Conservation (phyloP, 2,329 filamentous ascomycete genomes). For the Gaeumannomyces sp. region DNA sequence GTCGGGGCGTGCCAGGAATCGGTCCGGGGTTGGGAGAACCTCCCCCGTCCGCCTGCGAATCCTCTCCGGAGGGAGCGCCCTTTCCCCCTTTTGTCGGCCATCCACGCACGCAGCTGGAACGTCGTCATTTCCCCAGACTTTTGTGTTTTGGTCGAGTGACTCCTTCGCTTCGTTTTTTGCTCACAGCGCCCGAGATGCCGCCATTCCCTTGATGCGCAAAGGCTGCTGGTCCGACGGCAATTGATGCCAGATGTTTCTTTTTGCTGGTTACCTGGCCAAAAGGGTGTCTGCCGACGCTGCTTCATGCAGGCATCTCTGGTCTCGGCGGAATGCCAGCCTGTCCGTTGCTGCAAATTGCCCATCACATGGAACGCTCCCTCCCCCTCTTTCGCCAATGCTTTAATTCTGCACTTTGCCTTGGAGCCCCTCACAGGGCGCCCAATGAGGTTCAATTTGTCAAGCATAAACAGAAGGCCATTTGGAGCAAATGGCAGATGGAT, state of each 20-base stretch:
- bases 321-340: background rate
- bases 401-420: background rate
- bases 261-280: background rate
- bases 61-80: background rate
- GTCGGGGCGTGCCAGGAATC: background rate
- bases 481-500: background rate
- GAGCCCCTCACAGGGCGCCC: background rate
- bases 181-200: too few relatives aligned
- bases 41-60: background rate
- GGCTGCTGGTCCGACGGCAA: background rate
- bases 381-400: background rate
- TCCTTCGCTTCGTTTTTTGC: too few relatives aligned
- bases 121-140: background rate
- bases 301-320: background rate
- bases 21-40: background rate
- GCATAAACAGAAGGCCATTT: background rate
- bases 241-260: background rate
- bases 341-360: too few relatives aligned
- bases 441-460: background rate
- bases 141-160: background rate
- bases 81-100: too few relatives aligned
- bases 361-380: background rate
- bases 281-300: background rate
- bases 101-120: background rate
- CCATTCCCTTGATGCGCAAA: background rate